Evolutionary conservation across 1,139 yeast genomes (phyloP), one percentile per base, ranked within the genome.

Genomic region (Kluyveromyces sp.): DNA sequence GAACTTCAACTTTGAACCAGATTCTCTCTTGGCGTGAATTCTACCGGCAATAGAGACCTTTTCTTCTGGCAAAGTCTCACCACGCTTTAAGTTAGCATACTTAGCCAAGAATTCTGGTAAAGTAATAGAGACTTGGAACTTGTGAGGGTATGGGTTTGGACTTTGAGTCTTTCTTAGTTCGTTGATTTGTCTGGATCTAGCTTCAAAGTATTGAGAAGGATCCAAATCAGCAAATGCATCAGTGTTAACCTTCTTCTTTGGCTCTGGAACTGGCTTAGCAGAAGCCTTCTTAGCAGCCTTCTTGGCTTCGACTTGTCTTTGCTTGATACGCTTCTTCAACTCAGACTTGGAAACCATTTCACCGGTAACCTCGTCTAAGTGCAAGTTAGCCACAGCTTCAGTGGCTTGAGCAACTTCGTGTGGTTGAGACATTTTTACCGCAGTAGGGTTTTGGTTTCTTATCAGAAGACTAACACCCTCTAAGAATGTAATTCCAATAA

Each of bases 291-390:
- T 89, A 60, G 82, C 95, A 43, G 96, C 96, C 74, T 78, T 83
- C 77, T 87, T 88, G 61, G 87, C 89, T 60, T 88, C 97, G 49
- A 78, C 71, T 57, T 83, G 87, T 68, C 98, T 83, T 56, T 75
- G 76, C 78, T 92, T 92, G 72, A 85, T 89, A 73, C 98, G 86
- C 77, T 86, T 88, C 77, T 92, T 92, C 72, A 92, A 81, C 69
- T 92, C 98, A 52, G 94, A 77, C 75, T 92, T 92, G 66, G 98
- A 92, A 43, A 92, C 96, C 70, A 82, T 86, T 71, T 92, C 98
- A 44, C 97, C 97, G 53, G 97, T 90, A 59, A 72, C 95, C 51
- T 89, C 97, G 67, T 92, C 98, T 59, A 92, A 75, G 56, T 70
- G 71, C 65, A 88, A 80, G 75, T 89, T 90, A 67, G 87, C 90